Evolutionary conservation across 1,284 basidiomycete species (phyloP).

Genomic region (Boletus semigastroideus): DNA sequence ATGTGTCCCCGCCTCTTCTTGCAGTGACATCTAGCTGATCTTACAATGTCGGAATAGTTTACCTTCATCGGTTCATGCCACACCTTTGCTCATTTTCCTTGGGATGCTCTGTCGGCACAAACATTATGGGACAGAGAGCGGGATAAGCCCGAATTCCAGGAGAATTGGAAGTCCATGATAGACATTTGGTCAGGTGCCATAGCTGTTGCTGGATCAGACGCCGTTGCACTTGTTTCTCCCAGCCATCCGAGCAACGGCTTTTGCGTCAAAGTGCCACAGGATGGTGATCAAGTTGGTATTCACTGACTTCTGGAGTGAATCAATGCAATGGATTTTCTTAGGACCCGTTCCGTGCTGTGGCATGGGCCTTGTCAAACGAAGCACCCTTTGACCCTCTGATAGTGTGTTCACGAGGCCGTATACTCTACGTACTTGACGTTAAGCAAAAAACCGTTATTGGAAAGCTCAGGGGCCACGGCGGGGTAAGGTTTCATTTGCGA

Average conservation of each 20-base stretch:
- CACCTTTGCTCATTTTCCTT: slow-evolving; percentile 56
- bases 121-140: slow-evolving; percentile 48
- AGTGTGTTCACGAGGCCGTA: slow-evolving; percentile 49
- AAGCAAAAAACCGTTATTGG: slow-evolving; percentile 41
- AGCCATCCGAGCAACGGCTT: slow-evolving; percentile 32
- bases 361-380: slow-evolving; percentile 55
- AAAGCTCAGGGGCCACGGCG: slow-evolving; percentile 65
- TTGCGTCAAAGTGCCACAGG: slow-evolving; percentile 30
- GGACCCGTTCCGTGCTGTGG: slow-evolving; percentile 37
- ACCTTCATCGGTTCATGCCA: slow-evolving; percentile 26
- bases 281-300: slow-evolving; percentile 19
- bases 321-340: background rate
- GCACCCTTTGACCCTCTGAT: slow-evolving; percentile 52
- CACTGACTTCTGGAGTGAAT: background rate
- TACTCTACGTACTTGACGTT: slow-evolving; percentile 55
- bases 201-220: slow-evolving; percentile 44
- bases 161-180: slow-evolving; percentile 47
- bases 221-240: slow-evolving; percentile 33
- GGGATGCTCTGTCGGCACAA: slow-evolving; percentile 46
- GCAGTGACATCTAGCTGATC: slow-evolving; percentile 10
- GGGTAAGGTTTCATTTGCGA: slow-evolving; percentile 44
- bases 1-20: slow-evolving; percentile 13
- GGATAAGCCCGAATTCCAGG: slow-evolving; percentile 32
- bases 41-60: slow-evolving; percentile 16
- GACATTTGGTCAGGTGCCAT: slow-evolving; percentile 46